Evolutionary conservation across 495 filamentous ascomycete species (phyloP).

Genomic region (Xylaria nigripes): DNA sequence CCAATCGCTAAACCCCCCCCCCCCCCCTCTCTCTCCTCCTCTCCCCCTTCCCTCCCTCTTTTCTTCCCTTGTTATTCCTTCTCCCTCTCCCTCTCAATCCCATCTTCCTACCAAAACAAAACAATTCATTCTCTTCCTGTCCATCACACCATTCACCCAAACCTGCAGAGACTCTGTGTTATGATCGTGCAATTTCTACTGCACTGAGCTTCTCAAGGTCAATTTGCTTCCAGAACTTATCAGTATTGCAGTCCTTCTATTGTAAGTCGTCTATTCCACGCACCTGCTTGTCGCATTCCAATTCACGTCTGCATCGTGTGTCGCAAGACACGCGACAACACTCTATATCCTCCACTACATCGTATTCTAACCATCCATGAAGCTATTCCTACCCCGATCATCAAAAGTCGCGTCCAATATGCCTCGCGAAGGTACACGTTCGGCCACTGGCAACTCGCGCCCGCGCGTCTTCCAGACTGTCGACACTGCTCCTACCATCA

Average conservation of each 20-base stretch:
- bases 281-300: constrained; percentile 22
- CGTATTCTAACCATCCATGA: constrained; percentile 19
- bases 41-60: constrained; percentile 1
- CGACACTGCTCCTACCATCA: constrained; percentile 43
- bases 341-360: constrained; percentile 3
- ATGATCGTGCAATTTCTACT: background rate
- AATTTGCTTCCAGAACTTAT: background rate
- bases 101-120: background rate
- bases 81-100: constrained; percentile 3
- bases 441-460: constrained; percentile 46
- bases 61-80: background rate
- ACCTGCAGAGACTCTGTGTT: background rate
- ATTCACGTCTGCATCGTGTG: constrained; percentile 14
- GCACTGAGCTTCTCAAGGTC: background rate
- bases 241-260: constrained; percentile 1
- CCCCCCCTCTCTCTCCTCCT: no score
- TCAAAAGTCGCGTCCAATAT: constrained; percentile 27
- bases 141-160: background rate
- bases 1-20: no score
- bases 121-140: background rate
- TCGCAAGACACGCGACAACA: constrained; percentile 13
- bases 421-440: constrained; percentile 50
- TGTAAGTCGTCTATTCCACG: constrained; percentile 5
- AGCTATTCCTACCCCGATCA: constrained; percentile 17
- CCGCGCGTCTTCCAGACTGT: constrained; percentile 45